A percentile compares a stretch with the other conserved stretches of the same genome.
Evolutionary conservation across 345 rosid genomes (phyloP).

Genomic region (Schrenkiella parvula): DNA sequence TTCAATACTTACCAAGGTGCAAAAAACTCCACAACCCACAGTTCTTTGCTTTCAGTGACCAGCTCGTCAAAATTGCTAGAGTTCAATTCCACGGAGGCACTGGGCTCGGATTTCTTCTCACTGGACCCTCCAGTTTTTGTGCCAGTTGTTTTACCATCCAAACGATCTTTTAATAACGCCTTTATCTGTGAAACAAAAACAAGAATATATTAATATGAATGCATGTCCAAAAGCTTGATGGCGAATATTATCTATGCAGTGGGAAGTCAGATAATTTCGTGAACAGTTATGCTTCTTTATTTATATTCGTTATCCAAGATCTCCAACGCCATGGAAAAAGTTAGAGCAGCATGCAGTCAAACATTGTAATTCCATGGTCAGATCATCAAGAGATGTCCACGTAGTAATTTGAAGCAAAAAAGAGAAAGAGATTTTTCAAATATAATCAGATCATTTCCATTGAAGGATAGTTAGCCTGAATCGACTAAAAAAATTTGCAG

Average conservation of each 20-base stretch:
- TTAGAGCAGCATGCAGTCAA: not conserved
- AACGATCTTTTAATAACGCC: conserved; percentile 73
- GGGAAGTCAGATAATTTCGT: not conserved
- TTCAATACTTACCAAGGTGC: conserved; percentile 78
- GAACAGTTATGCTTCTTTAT: too few relatives aligned
- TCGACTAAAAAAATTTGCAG: too few relatives aligned
- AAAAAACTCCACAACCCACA: conserved; percentile 93
- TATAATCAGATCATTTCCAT: too few relatives aligned
- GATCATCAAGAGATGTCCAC: not conserved
- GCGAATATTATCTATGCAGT: not conserved
- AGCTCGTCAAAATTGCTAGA: conserved; percentile 79
- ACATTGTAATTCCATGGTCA: not conserved
- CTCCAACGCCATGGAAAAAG: too few relatives aligned
- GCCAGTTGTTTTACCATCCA: conserved; percentile 70
- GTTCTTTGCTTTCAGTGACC: conserved; percentile 84
- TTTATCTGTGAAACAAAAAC: conserved; percentile 51
- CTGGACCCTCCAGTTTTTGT: conserved; percentile 47
- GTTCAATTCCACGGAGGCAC: conserved; percentile 65
- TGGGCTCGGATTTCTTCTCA: conserved; percentile 71
- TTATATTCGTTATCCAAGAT: too few relatives aligned
- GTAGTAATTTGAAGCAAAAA: not conserved
- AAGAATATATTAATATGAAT: not conserved
- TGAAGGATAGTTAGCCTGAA: too few relatives aligned
- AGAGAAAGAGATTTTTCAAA: not conserved
- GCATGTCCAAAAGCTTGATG: not conserved